Base-by-base conservation (phyloP, 1,284 basidiomycete genomes). In the Trichosporon asahii region DNA sequence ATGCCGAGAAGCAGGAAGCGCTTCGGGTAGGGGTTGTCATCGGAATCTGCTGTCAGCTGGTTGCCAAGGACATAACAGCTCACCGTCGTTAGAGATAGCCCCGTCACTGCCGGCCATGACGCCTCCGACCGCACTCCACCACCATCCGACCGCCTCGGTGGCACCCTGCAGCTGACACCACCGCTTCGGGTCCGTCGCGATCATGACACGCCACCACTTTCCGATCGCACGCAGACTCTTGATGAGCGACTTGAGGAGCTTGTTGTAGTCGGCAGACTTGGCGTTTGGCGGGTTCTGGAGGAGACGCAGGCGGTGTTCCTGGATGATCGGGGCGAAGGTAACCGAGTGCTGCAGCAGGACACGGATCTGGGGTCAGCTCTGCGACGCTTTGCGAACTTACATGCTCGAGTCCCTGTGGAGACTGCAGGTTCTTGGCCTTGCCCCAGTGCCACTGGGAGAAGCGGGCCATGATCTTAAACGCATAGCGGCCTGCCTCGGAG, bases 1-100 rank as follows among this genome's bases (percentile, higher is more conserved):
- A 96, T 90, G 0, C 91, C 91, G 74, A 94, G 90, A 0, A 95
- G 90, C 68, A 95, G 85, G 77, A 93, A 90, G 5, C 90, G 74
- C 66, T 83, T 83, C 2, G 83, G 83, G 68, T 83, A 83, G 0
- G 77, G 74, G 23, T 75, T 76, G 14, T 68, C 67, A 60, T 78
- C 77, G 3, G 76, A 76, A 64, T 82, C 80, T 82, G 66, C 3
- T 31, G 57, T 68, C 23, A 70, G 71, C 33, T 29, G 14, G 15
- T 4, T 18, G 0, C 9, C 1, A 5, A 2, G 11, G 8, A 3
- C 6, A 6, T 8, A 1, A 25, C 79, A 21, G 74, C 81, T 69
- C 66, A 82, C 82, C 82, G 66, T 84, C 81, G 55, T 80, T 77
- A 1, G 78, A 79, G 9, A 83, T 74, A 11, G 81, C 76, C 0